Evolutionary conservation across 139 green algal genomes (phyloP), one percentile per base, ranked within the genome.

Genomic region (Micractinium conductrix): DNA sequence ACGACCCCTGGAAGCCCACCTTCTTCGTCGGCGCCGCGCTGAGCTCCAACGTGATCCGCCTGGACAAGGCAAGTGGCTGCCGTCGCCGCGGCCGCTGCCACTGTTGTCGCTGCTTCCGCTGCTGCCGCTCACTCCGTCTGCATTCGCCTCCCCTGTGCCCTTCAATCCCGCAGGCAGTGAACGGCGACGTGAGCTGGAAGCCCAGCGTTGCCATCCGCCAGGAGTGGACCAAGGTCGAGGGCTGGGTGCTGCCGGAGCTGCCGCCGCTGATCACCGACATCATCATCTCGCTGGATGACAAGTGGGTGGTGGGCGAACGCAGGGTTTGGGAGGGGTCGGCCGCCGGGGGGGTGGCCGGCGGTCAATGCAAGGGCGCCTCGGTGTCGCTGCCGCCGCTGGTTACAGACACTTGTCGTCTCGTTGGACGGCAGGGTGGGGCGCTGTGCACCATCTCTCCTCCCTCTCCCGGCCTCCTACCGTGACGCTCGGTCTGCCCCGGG

Each of bases 191-290:
- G 5, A 50, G 17, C 21, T 81, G 75, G 75, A 70, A 53, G 53
- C 50, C 58, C 37, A 50, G 35, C 33, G 75, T 81, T 35, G 75
- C 22, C 35, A 70, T 81, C 75, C 65, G 63, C 45, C 75, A 81
- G 75, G 37, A 53, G 4, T 81, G 75, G 75, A 50, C 53, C 75
- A 81, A 72, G 65, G 65, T 96, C 79, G 90, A 95, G 71, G 94
- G 94, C 50, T 98, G 93, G 93, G 92, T 87, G 42, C 92, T 98
- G 81, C 95, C 95, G 9, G 74, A 93, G 78, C 75, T 97, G 86
- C 95, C 95, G 1, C 92, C 94, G 0, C 93, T 96, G 50, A 95
- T 97, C 87, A 96, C 93, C 1, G 95, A 98, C 93, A 96, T 97
- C 86, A 89, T 98, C 53, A 93, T 98, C 53, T 93, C 85, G 38